phyloP scores from a whole-genome alignment of 2,329 filamentous ascomycete genomes.

The Fusarium haematococcum region DNA sequence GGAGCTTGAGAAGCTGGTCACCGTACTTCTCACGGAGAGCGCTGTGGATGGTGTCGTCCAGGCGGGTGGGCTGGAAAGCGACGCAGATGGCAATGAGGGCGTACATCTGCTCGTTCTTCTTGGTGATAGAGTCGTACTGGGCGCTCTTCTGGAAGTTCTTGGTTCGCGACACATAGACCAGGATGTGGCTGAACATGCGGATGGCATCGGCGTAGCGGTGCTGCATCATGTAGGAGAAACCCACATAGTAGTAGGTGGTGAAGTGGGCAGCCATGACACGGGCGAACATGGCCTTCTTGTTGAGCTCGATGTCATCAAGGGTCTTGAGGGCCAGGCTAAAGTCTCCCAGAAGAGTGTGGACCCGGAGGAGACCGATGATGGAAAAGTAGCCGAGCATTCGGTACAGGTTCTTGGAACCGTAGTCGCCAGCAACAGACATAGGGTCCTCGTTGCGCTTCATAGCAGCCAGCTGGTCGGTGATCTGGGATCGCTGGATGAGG shows the following conservation, averaged over 20 bases:
- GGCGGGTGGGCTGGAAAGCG: conserved; percentile 94
- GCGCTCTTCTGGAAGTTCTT: conserved; percentile 99
- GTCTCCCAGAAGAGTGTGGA: conserved; percentile 96
- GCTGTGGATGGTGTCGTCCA: conserved; percentile 99
- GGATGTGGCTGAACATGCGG: conserved; percentile 99
- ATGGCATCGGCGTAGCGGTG: conserved; percentile 99
- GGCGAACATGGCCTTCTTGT: conserved; percentile 99
- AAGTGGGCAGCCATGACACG: conserved; percentile 99
- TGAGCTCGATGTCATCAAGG: conserved; percentile 98
- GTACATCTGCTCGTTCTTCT: conserved; percentile 99
- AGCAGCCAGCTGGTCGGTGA: conserved; percentile 95
- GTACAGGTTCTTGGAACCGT: conserved; percentile 93
- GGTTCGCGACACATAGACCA: conserved; percentile 97
- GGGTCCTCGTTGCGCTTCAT: conserved; percentile 96
- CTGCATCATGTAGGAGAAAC: conserved; percentile 99
- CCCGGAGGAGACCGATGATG: conserved; percentile 95
- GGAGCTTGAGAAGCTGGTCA: conserved; percentile 96
- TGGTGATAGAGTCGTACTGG: conserved; percentile 97
- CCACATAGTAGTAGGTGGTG: conserved; percentile 99
- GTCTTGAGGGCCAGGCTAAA: conserved; percentile 99
- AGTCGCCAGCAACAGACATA: conserved; percentile 89
- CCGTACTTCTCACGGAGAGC: conserved; percentile 99
- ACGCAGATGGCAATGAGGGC: conserved; percentile 98
- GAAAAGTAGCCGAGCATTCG: conserved; percentile 99
- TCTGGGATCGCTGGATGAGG: conserved; percentile 97